These are phyloP conservation scores for Setomelanomma holmii DNA, from an alignment of 2,329 filamentous ascomycete genomes.

Conservation along the genomic window DNA sequence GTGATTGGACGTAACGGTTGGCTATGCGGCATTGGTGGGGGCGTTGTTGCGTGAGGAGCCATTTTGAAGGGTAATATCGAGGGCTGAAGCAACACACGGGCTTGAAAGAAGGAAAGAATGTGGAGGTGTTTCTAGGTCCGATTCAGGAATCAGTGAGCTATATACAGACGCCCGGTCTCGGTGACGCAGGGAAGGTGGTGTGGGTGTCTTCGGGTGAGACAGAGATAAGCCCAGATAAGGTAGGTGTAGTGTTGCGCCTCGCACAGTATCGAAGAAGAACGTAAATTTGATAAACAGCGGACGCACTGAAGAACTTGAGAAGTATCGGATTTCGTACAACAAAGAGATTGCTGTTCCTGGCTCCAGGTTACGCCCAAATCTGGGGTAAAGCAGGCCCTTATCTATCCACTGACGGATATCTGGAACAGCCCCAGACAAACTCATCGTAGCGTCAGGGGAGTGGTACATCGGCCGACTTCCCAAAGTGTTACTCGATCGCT, in stretches of 20 bases:
- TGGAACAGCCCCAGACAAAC: constrained; percentile 19
- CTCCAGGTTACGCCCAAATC: constrained; percentile 35
- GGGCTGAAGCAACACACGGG: constrained; percentile 4
- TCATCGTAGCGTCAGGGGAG: constrained; percentile 25
- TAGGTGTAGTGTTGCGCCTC: constrained; percentile 18
- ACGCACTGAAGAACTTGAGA: neutral
- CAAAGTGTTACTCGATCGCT: constrained; percentile 45
- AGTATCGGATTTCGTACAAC: constrained; percentile 8
- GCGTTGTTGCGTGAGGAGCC: constrained; percentile 48
- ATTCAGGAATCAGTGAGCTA: constrained; percentile 23
- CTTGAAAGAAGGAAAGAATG: constrained; percentile 11
- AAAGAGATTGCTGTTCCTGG: constrained; percentile 5
- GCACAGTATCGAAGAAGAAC: constrained; percentile 17
- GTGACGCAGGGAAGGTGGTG: constrained; percentile 28
- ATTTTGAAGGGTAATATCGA: constrained; percentile 27
- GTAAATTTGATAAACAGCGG: constrained; percentile 1
- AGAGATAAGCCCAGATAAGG: constrained; percentile 48
- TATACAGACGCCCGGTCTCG: constrained; percentile 30
- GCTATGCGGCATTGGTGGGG: constrained; percentile 36
- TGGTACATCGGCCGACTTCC: constrained; percentile 20
- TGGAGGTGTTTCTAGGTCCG: constrained; percentile 10
- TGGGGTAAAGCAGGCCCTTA: constrained; percentile 46
- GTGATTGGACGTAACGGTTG: constrained; percentile 60
- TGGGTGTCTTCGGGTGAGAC: constrained; percentile 22
- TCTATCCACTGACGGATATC: constrained; percentile 31